Base-by-base conservation (phyloP, 352 stramenopile genomes). In the Phytophthora agathidicida region DNA sequence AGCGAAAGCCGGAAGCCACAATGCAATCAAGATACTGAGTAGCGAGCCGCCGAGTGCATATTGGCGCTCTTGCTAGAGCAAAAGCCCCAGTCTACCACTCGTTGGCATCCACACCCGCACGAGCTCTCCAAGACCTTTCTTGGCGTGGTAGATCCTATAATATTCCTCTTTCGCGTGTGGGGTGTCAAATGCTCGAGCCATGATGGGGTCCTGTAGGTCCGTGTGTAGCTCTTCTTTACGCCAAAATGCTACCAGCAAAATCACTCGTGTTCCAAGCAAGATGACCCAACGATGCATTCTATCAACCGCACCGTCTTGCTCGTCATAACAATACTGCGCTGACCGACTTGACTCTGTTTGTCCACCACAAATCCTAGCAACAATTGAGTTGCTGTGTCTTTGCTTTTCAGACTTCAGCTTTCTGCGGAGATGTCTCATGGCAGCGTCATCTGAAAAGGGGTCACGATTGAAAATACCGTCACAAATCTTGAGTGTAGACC, bases 41-140 rank as follows among this genome's bases (percentile, higher is more conserved):
- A 76, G n/a, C 14, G 65, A 73, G 1, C 78, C 76, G 3, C 37
- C 54, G 7, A 84, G 2, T 7, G 68, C 68, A 28, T 84, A 88
- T 5, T 36, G 20, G 19, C 57, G 71, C 33, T 65, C 63, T 45
- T 88, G 75, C 78, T 76, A 88, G 5, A 86, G 42, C 7, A 37
- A 50, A 7, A 86, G 49, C 2, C 78, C 75, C 9, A 88, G 31
- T 31, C 69, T 81, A 37, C 78, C 78, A 39, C 74, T 86, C 27
- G 83, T 73, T 1, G 75, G 71, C 78, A 88, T 88, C 78, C 75
- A 88, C 1, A 86, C 71, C 20, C 73, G 73, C 8, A 77, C 48
- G 3, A 88, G 53, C 39, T 88, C 75, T 17, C 63, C 51, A 0
- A 75, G 35, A 0, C 68, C 78, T 51, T 84, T 83, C 26, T 39